Evolutionary conservation across 1,139 yeast genomes (phyloP).

Genomic region (Nakaseomyces sp.): DNA sequence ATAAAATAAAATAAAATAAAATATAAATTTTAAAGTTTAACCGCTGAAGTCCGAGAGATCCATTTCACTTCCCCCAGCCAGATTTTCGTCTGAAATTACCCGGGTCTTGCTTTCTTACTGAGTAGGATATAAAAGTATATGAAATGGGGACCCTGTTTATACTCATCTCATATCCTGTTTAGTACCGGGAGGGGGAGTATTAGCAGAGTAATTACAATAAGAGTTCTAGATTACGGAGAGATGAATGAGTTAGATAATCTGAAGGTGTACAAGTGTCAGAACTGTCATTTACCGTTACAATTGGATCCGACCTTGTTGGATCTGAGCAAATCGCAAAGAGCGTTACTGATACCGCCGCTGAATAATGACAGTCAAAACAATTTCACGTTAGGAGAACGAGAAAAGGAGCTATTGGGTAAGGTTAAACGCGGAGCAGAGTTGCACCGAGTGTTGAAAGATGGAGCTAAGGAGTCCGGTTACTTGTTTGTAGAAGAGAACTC

Average conservation of each 20-base stretch:
- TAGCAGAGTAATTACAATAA: too few relatives aligned
- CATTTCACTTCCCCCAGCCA: too few relatives aligned
- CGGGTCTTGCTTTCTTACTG: too few relatives aligned
- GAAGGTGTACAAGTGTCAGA: constrained; percentile 39
- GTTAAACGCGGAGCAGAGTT: constrained; percentile 18
- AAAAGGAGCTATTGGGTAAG: constrained; percentile 7
- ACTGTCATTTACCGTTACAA: constrained; percentile 50
- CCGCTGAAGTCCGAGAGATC: too few relatives aligned
- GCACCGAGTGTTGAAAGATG: constrained; percentile 6
- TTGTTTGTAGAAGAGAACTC: constrained; percentile 3
- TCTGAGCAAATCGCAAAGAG: constrained; percentile 45
- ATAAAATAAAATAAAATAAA: too few relatives aligned
- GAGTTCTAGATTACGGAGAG: neutral
- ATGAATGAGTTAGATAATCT: constrained; percentile 3
- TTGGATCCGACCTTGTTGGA: constrained; percentile 48
- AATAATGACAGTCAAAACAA: neutral
- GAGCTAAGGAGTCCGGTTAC: neutral
- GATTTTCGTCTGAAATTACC: too few relatives aligned
- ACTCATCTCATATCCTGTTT: too few relatives aligned
- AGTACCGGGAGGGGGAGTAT: too few relatives aligned
- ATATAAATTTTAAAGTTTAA: too few relatives aligned
- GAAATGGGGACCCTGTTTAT: too few relatives aligned
- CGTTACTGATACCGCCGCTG: constrained; percentile 32
- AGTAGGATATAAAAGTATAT: too few relatives aligned
- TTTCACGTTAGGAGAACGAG: neutral